Base-by-base conservation (phyloP, 768 basidiomycete genomes). In the Agaricus blazei region DNA sequence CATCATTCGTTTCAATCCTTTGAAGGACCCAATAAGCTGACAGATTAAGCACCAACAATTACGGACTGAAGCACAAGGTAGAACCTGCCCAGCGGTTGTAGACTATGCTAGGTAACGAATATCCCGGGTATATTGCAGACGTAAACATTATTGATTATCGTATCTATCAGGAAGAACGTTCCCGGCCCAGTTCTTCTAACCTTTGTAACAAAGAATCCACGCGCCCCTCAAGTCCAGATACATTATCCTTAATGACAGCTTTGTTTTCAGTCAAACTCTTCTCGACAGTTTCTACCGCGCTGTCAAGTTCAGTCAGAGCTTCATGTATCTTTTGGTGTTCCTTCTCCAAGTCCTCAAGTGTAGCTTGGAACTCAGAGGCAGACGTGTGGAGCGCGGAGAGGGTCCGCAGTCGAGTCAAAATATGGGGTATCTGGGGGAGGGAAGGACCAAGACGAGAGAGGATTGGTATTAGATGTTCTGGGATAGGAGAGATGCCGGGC, bases 341-440 rank as follows among this genome's bases (percentile, higher is more conserved):
- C 53, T 83, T 82, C 67, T 90, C 87, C 31, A 95, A 71, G 47
- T 76, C 68, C 14, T 76, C 70, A 3, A 98, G 73, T 2, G 84
- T 82, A 23, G 73, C 76, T 50, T 87, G 81, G 63, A 98, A 94
- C 26, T 86, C 81, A 1, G 85, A 79, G 0, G 96, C 92, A 47
- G 89, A 84, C 0, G 85, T 78, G 64, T 99, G 96, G 57, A 99
- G 69, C 0, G 82, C 66, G 8, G 90, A 85, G 3, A 99, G 76
- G 9, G 93, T 94, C 38, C 91, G 84, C 37, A 99, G 71, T 12
- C 96, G 89, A 3, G 89, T 84, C 26, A 99, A 80, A 24, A 99
- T 87, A 61, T 97, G 93, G 1, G 95, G 90, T 43, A 92, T 88
- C 59, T 91, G 89, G 0, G 90, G 87, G 1, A 92, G 75, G 0